Conservation (phyloP, 345 rosid species). For the Alliaria petiolata region DNA sequence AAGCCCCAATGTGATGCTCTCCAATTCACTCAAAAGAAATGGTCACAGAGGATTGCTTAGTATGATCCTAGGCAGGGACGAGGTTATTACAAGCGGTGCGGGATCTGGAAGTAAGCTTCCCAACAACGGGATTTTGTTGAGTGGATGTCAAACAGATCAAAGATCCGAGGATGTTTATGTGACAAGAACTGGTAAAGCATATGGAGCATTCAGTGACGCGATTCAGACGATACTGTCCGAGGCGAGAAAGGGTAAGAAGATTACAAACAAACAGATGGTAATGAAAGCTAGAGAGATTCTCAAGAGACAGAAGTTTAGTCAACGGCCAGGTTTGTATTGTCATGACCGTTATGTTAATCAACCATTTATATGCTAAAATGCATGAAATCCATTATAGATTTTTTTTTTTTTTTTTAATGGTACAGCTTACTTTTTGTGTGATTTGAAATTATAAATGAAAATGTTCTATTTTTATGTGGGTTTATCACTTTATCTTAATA, state of each 20-base stretch:
- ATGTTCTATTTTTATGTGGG: no score
- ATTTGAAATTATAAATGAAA: background rate
- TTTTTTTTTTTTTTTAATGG: background rate
- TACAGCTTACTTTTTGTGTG: background rate
- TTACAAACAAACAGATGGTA: slow-evolving; percentile 27
- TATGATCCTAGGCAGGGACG: background rate
- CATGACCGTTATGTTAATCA: slow-evolving; percentile 33
- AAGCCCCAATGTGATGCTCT: background rate
- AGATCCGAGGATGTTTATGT: slow-evolving; percentile 27
- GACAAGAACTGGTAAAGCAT: slow-evolving; percentile 17
- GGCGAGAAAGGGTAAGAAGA: background rate
- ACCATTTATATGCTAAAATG: slow-evolving; percentile 39
- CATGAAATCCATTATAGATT: no score
- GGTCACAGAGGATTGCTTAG: background rate
- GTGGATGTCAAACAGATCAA: slow-evolving; percentile 33
- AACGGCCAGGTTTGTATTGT: slow-evolving; percentile 57
- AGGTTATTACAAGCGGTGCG: background rate
- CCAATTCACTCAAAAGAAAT: background rate
- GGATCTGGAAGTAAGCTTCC: slow-evolving; percentile 18
- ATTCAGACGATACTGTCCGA: slow-evolving; percentile 32
- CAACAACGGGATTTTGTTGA: slow-evolving; percentile 14
- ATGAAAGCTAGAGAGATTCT: slow-evolving; percentile 41
- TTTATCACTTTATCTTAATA: no score
- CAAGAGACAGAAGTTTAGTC: slow-evolving; percentile 41
- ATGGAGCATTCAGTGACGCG: slow-evolving; percentile 30